These are phyloP conservation scores for Porogramme epimiltina DNA, from an alignment of 1,284 basidiomycete genomes.

Conservation along the genomic window DNA sequence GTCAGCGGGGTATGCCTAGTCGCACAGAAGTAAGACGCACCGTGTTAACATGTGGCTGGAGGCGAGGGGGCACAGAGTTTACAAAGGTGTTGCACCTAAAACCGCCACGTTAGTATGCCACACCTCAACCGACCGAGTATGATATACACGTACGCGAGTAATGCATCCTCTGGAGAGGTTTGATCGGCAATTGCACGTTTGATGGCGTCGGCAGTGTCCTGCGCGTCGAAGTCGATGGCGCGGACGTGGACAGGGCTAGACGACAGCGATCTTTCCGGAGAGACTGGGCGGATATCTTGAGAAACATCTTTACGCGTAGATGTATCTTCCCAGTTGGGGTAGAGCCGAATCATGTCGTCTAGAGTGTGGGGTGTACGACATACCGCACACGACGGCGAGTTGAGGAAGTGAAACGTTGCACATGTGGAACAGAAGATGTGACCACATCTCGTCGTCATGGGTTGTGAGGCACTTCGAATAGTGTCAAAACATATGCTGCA, in stretches of 20 bases:
- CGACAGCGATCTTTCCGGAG: background rate
- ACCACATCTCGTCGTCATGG: slow-evolving; percentile 29
- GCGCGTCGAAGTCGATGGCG: slow-evolving; percentile 12
- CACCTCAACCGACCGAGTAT: no score
- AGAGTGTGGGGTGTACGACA: slow-evolving; percentile 26
- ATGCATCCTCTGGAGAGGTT: slow-evolving; percentile 11
- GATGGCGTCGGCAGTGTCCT: slow-evolving; percentile 7
- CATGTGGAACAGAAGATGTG: slow-evolving; percentile 33
- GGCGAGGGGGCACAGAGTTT: slow-evolving; percentile 19
- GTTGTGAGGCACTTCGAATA: slow-evolving; percentile 11
- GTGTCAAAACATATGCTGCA: slow-evolving; percentile 31
- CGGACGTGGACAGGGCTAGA: slow-evolving; percentile 13
- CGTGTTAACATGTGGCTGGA: slow-evolving; percentile 14
- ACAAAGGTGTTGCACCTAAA: slow-evolving; percentile 21
- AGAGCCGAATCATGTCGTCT: slow-evolving; percentile 27
- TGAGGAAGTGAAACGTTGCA: slow-evolving; percentile 28
- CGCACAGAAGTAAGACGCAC: background rate
- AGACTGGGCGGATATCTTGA: background rate
- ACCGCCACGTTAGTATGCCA: background rate
- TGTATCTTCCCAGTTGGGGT: slow-evolving; percentile 15
- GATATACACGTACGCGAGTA: slow-evolving; percentile 7
- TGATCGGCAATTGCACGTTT: slow-evolving; percentile 14
- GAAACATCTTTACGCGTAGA: background rate
- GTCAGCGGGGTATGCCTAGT: background rate
- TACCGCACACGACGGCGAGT: slow-evolving; percentile 23